A percentile compares a stretch with the other conserved stretches of the same genome.
These are phyloP conservation scores for Lepiota subincarnata DNA, from an alignment of 768 basidiomycete genomes.

Conservation along the genomic window DNA sequence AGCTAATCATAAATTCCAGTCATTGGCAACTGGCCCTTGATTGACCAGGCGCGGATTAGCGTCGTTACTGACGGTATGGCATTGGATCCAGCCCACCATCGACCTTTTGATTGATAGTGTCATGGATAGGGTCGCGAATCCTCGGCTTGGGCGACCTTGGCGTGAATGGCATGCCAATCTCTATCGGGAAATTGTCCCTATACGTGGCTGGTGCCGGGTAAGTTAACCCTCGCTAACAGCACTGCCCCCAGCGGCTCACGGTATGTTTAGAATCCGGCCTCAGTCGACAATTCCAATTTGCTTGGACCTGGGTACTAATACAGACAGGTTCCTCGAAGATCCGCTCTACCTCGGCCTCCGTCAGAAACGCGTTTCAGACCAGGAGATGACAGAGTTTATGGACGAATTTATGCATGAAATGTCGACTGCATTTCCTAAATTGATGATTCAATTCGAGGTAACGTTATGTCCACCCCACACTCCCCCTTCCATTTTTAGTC, in stretches of 20 bases:
- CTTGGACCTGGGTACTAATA: conserved; percentile 90
- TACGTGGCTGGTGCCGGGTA: conserved; percentile 90
- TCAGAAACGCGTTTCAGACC: conserved; percentile 58
- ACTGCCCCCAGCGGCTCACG: neutral
- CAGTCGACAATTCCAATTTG: conserved; percentile 77
- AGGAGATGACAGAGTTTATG: conserved; percentile 78
- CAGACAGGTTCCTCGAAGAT: conserved; percentile 71
- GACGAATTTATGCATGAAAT: conserved; percentile 92
- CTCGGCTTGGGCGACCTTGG: conserved; percentile 85
- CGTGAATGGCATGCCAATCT: conserved; percentile 83
- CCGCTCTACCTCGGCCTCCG: conserved; percentile 87
- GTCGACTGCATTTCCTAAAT: conserved; percentile 66
- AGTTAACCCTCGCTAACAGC: conserved; percentile 17
- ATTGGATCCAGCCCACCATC: neutral
- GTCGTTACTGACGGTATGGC: conserved; percentile 84
- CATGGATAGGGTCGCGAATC: conserved; percentile 67
- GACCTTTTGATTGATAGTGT: conserved; percentile 21
- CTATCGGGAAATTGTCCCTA: conserved; percentile 88
- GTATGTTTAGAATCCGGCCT: conserved; percentile 58
- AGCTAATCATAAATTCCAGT: conserved; percentile 30
- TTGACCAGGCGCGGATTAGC: conserved; percentile 77
- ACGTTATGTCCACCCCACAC: conserved; percentile 11
- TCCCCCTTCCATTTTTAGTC: neutral
- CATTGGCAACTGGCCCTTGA: conserved; percentile 66
- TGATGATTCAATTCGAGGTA: conserved; percentile 84